These are phyloP conservation scores for Viola odorata DNA, from an alignment of 345 rosid genomes.

Conservation along the genomic window DNA sequence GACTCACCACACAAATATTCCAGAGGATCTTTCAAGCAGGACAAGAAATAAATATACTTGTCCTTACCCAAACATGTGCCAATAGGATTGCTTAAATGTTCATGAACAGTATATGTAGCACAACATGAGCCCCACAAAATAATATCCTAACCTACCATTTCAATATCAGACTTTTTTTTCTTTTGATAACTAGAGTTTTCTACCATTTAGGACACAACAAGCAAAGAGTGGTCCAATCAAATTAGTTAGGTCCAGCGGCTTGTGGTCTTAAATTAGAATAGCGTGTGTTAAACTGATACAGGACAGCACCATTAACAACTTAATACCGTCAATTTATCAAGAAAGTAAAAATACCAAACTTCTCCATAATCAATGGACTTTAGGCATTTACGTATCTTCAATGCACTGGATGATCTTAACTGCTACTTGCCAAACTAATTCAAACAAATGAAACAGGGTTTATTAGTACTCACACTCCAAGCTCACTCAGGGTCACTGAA, in stretches of 20 bases:
- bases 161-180: background rate
- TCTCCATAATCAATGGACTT: no score
- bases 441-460: slow-evolving; percentile 35
- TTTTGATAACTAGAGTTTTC: no score
- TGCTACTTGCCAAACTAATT: background rate
- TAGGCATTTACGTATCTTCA: no score
- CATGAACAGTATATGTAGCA: background rate
- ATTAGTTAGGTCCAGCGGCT: no score
- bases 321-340: no score
- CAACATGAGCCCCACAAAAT: slow-evolving; percentile 7
- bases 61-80: slow-evolving; percentile 14
- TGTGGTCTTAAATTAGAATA: no score
- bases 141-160: background rate
- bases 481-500: slow-evolving; percentile 45
- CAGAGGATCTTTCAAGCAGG: slow-evolving; percentile 4
- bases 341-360: no score
- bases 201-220: no score
- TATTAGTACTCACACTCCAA: slow-evolving; percentile 49
- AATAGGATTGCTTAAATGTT: slow-evolving; percentile 6
- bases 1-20: slow-evolving; percentile 6
- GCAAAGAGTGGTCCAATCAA: no score
- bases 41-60: slow-evolving; percentile 5
- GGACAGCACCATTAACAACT: no score
- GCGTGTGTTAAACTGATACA: no score
- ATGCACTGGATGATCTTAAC: no score